phyloP scores from a whole-genome alignment of 2,329 filamentous ascomycete species.

The Trichoderma harzianum region DNA sequence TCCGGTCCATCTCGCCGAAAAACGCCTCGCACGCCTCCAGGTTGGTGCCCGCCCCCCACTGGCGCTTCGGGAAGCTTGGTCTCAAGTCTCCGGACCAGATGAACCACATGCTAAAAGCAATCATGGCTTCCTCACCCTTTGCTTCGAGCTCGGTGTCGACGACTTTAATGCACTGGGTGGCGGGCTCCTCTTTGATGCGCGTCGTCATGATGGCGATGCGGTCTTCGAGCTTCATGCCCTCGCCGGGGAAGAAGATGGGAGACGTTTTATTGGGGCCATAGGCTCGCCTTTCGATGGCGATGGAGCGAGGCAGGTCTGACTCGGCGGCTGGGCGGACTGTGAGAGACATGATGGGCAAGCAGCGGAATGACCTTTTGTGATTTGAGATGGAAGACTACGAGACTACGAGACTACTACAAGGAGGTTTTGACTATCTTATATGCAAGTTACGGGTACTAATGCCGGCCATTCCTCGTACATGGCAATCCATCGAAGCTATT shows the following conservation, averaged over 20 bases:
- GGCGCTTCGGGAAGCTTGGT: constrained; percentile 24
- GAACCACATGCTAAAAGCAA: constrained; percentile 38
- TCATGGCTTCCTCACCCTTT: constrained; percentile 26
- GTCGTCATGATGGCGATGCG: constrained; percentile 25
- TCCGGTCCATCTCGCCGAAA: constrained; percentile 30
- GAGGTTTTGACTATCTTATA: neutral
- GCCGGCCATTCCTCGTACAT: neutral
- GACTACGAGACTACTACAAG: neutral
- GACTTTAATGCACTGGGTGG: constrained; percentile 36
- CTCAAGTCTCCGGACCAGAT: constrained; percentile 26
- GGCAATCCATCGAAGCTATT: neutral
- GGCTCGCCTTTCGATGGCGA: constrained; percentile 37
- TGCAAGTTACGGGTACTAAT: neutral
- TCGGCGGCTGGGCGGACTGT: constrained; percentile 33
- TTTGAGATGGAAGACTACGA: neutral
- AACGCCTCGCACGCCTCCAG: constrained; percentile 33
- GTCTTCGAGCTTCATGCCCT: constrained; percentile 22
- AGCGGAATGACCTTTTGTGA: neutral
- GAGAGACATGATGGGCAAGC: constrained; percentile 35
- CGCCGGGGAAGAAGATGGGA: constrained; percentile 32
- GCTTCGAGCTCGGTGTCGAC: constrained; percentile 34
- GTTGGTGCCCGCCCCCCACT: constrained; percentile 31
- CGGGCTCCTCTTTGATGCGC: constrained; percentile 25
- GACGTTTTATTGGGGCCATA: constrained; percentile 34
- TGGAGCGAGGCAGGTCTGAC: constrained; percentile 35